Evolutionary conservation across 2,329 filamentous ascomycete species (phyloP), one percentile per base, ranked within the genome.

Genomic region (Alternaria ventricosa): DNA sequence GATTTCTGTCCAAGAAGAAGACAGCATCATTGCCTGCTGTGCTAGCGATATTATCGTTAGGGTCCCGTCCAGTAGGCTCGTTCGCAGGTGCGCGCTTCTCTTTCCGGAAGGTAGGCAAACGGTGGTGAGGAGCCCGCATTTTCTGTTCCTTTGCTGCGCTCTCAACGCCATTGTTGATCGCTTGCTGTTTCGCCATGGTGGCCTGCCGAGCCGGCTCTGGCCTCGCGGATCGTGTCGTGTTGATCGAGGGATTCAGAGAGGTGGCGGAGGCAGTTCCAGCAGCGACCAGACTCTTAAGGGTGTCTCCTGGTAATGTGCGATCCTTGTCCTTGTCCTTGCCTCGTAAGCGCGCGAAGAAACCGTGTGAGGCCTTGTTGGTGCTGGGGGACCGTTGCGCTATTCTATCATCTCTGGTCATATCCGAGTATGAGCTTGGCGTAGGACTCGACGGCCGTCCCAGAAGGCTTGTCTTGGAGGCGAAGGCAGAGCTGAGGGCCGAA

Each of bases 1-100:
- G 86, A 76, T 98, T 92, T 2, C 93, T 96, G 78, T 98, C 95
- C 25, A 98, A 87, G 73, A 88, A 87, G 81, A 91, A 97, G 49
- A 93, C 80, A 12, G 87, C 87, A 45, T 87, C 87, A 45, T 87
- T 86, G 57, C 86, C 85, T 60, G 79, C 77, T 22, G 77, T 77
- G 55, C 79, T 80, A 28, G 74, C 75, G 22, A 74, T 73, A 6
- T 80, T 81, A 54, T 81, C 77, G 47, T 82, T 82, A 33, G 80
- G 80, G 55, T 84, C 83, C 71, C 85, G 87, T 63, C 74, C 75
- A 11, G 63, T 64, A 41, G 75, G 70, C 27, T 79, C 73, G 22
- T 67, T 66, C 5, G 68, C 50, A 3, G 66, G 57, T 28, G 65
- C 58, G 20, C 79, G 81, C 62, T 75, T 77, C 68, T 79, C 61